Conservation (phyloP, 2,329 filamentous ascomycete genomes). For the Leptographium flavum region DNA sequence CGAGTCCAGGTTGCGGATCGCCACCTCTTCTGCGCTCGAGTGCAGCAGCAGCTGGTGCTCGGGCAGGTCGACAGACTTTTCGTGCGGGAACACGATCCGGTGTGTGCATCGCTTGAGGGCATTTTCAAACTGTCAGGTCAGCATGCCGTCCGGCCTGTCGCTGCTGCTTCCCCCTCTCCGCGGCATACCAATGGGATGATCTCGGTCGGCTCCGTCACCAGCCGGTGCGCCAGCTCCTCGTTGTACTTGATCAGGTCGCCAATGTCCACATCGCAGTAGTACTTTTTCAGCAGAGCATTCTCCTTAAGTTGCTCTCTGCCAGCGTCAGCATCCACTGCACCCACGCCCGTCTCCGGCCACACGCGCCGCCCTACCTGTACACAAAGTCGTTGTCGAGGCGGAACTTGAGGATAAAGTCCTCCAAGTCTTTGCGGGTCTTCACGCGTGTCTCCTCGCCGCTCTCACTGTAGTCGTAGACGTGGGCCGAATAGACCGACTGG, state of each 20-base stretch:
- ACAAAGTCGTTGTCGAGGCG: slow-evolving; percentile 88
- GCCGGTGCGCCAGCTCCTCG: slow-evolving; percentile 80
- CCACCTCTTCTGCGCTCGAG: slow-evolving; percentile 78
- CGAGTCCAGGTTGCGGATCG: slow-evolving; percentile 87
- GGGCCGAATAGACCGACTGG: slow-evolving; percentile 74
- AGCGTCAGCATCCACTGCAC: slow-evolving; percentile 15
- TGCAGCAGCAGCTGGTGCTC: slow-evolving; percentile 92
- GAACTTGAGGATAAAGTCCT: slow-evolving; percentile 87
- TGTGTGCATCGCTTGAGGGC: slow-evolving; percentile 86
- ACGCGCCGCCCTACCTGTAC: slow-evolving; percentile 59
- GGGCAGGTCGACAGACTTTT: slow-evolving; percentile 54
- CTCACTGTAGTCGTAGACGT: slow-evolving; percentile 57
- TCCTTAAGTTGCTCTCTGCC: slow-evolving; percentile 83
- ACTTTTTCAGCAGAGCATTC: slow-evolving; percentile 87
- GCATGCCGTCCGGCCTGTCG: background rate
- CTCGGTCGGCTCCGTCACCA: slow-evolving; percentile 81
- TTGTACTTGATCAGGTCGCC: slow-evolving; percentile 92
- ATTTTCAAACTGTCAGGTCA: slow-evolving; percentile 58
- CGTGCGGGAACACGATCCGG: slow-evolving; percentile 76
- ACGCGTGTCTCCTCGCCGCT: slow-evolving; percentile 54
- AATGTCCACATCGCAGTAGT: slow-evolving; percentile 92
- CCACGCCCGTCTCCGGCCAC: background rate
- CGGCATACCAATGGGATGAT: slow-evolving; percentile 68
- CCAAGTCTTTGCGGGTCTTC: slow-evolving; percentile 64
- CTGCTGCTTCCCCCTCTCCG: background rate